phyloP scores from a whole-genome alignment of 2,329 filamentous ascomycete species.

The Knoxdaviesia proteae region DNA sequence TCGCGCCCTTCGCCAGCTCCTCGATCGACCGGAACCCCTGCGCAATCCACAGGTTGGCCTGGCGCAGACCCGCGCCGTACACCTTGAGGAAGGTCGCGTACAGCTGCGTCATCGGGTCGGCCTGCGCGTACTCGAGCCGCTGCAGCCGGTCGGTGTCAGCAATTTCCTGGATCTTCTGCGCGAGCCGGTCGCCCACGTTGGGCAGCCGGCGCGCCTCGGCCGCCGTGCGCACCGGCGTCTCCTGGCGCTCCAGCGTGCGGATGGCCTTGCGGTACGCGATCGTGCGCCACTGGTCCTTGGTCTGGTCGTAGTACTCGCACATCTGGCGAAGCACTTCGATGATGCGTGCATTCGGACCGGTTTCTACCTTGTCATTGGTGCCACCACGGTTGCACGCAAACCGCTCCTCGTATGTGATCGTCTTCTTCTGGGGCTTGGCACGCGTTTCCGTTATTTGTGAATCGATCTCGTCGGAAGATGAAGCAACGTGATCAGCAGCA shows the following conservation, averaged over 20 bases:
- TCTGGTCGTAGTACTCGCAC: constrained; percentile 54
- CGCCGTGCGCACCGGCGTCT: constrained; percentile 40
- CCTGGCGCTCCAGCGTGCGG: constrained; percentile 46
- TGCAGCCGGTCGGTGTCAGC: constrained; percentile 50
- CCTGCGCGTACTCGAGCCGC: constrained; percentile 48
- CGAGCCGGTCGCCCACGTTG: constrained; percentile 51
- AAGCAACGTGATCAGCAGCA: not conserved
- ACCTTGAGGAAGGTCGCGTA: constrained; percentile 55
- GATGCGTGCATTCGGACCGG: constrained; percentile 53
- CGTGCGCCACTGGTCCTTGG: constrained; percentile 58
- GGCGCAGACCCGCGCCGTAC: constrained; percentile 53
- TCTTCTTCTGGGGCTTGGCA: constrained; percentile 7
- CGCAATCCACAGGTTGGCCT: constrained; percentile 57
- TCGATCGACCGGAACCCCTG: constrained; percentile 55
- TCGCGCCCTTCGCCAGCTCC: constrained; percentile 41
- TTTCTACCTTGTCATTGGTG: constrained; percentile 17
- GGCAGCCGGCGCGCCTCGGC: constrained; percentile 48
- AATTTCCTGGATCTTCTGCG: constrained; percentile 79
- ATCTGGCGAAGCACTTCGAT: constrained; percentile 63
- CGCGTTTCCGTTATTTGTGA: not conserved
- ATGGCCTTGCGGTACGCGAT: constrained; percentile 62
- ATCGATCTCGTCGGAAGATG: not conserved
- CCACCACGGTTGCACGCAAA: constrained; percentile 35
- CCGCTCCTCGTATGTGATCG: constrained; percentile 20
- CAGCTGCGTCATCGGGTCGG: constrained; percentile 42